Evolutionary conservation across 129 eudicot genomes (phyloP).

Genomic region (Chrysanthemum makinoi): DNA sequence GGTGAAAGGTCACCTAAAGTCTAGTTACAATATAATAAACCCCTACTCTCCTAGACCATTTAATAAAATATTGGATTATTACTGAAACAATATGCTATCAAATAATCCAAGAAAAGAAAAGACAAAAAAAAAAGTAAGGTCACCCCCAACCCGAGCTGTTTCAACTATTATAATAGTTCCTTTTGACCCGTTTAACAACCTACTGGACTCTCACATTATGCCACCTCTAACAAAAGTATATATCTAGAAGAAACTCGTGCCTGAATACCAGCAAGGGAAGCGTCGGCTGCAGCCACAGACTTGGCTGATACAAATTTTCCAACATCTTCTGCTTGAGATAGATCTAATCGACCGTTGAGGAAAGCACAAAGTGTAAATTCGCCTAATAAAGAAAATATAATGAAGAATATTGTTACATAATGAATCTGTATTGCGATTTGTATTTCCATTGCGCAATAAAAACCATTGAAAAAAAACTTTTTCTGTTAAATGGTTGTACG

Average conservation of each 20-base stretch:
- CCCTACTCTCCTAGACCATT: no score
- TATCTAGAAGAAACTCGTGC: slow-evolving; percentile 26
- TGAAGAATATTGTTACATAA: neutral
- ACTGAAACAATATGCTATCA: no score
- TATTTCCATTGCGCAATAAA: no score
- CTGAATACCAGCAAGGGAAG: no score
- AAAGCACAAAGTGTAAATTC: slow-evolving; percentile 99
- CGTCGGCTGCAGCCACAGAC: no score
- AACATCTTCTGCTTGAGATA: slow-evolving; percentile 92
- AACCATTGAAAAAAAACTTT: no score
- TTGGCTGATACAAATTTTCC: slow-evolving; percentile 78
- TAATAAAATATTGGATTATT: no score
- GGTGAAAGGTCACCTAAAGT: no score
- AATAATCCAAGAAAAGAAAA: neutral
- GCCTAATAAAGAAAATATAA: slow-evolving; percentile 43
- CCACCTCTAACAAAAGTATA: neutral
- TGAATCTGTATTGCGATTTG: neutral
- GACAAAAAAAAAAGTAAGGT: no score
- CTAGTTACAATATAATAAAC: no score
- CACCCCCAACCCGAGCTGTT: slow-evolving; percentile 5
- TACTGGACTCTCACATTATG: neutral
- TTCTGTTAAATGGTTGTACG: no score
- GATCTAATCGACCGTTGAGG: slow-evolving; percentile 91
- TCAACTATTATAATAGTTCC: no score
- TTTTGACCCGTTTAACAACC: neutral